Evolutionary conservation across 805 yeast genomes (phyloP), one percentile per base, ranked within the genome.

Genomic region (Yamadazyma paraphyllophila): DNA sequence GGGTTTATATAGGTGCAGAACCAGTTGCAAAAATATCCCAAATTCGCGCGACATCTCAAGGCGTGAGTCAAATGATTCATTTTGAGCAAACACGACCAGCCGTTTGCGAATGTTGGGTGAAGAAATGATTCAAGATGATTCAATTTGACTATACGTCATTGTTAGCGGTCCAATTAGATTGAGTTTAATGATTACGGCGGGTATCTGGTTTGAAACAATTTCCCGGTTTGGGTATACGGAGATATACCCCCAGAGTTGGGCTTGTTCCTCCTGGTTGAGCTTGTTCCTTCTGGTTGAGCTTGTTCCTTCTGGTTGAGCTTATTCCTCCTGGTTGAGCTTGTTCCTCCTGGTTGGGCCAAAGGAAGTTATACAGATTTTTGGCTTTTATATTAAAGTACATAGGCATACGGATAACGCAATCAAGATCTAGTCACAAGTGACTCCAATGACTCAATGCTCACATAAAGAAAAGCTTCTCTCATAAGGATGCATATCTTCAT

Each of bases 401-500:
- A n/a, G n/a, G n/a, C n/a, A n/a, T n/a, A n/a, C n/a, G n/a, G n/a
- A n/a, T n/a, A n/a, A n/a, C n/a, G n/a, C n/a, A n/a, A n/a, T n/a
- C n/a, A n/a, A n/a, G n/a, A n/a, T n/a, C n/a, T n/a, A n/a, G n/a
- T n/a, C n/a, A n/a, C n/a, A n/a, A n/a, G n/a, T n/a, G n/a, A n/a
- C n/a, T n/a, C n/a, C n/a, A n/a, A n/a, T n/a, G n/a, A n/a, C n/a
- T 31, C 52, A 66, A 47, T 68, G 71, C 43, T 67, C 73, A 50
- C 73, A 67, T 17, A 66, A 51, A 4, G 66, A 58, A 45, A 67
- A 63, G 8, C 32, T 9, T 39, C 66, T 51, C 7, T 10, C 35
- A 46, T 48, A 60, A 10, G 60, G 54, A 14, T 27, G 25, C 20
- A 27, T 16, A 34, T 44, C 39, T 4, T 46, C 51, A 11, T 51